Percentiles rank a stretch among this genome's conserved stretches.
Conservation (phyloP, 352 stramenopile species). For the Globisporangium nagaii region DNA sequence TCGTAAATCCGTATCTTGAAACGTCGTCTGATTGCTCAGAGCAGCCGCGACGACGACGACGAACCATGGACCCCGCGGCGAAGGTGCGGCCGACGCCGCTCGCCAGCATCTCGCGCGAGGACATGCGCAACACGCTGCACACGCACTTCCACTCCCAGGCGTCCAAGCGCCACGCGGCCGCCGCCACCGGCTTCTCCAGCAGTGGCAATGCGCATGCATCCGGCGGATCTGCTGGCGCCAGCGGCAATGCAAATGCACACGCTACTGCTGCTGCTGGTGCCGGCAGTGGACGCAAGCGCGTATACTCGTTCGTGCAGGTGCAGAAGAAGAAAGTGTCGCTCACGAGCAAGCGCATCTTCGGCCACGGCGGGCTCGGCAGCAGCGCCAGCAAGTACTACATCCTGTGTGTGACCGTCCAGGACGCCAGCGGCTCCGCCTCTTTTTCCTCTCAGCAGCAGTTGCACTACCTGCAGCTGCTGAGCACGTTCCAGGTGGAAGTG, state of each 20-base stretch:
- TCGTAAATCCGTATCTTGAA: no score
- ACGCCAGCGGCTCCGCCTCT: constrained; percentile 11
- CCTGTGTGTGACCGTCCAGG: constrained; percentile 56
- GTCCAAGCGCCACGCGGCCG: constrained; percentile 15
- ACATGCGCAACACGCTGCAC: constrained; percentile 60
- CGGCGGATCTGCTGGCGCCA: not conserved
- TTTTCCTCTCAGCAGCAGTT: constrained; percentile 16
- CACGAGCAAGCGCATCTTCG: constrained; percentile 52
- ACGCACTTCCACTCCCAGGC: constrained; percentile 50
- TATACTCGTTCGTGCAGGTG: constrained; percentile 60
- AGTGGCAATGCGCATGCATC: not conserved
- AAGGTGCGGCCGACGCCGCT: constrained; percentile 15
- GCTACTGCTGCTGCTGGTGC: not conserved
- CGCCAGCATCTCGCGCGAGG: constrained; percentile 41
- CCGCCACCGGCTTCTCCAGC: not conserved
- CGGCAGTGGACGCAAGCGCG: constrained; percentile 23
- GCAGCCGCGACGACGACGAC: not conserved
- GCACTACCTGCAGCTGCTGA: constrained; percentile 63
- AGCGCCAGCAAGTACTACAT: constrained; percentile 51
- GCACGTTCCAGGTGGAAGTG: constrained; percentile 60
- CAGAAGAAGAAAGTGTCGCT: constrained; percentile 56
- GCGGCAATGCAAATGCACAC: not conserved
- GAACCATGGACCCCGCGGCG: constrained; percentile 7
- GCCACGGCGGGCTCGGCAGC: constrained; percentile 11
- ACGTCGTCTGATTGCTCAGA: no score